These are phyloP conservation scores for Calcarisporium arbuscula DNA, from an alignment of 2,329 filamentous ascomycete species.

Conservation along the genomic window DNA sequence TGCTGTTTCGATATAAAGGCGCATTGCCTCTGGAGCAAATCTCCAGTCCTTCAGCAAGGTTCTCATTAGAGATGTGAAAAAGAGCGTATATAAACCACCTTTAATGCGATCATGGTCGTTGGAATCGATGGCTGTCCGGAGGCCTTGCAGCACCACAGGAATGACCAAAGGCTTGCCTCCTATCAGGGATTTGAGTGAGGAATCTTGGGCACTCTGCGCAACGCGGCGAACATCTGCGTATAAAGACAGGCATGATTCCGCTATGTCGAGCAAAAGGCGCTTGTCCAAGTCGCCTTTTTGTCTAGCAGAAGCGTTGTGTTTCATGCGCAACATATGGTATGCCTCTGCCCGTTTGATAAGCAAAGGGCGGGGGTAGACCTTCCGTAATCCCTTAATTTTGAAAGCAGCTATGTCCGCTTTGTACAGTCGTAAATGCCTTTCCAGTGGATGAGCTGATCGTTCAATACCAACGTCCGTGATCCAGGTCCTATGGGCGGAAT, in stretches of 20 bases:
- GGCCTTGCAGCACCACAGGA: constrained; percentile 71
- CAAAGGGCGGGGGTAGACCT: constrained; percentile 87
- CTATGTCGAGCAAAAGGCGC: constrained; percentile 74
- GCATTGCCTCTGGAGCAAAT: constrained; percentile 84
- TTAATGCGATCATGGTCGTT: constrained; percentile 91
- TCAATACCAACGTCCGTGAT: constrained; percentile 98
- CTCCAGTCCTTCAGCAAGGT: constrained; percentile 90
- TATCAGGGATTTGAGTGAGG: constrained; percentile 84
- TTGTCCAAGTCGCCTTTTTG: constrained; percentile 90
- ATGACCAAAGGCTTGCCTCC: constrained; percentile 86
- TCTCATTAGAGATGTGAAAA: constrained; percentile 83
- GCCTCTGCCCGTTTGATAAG: constrained; percentile 88
- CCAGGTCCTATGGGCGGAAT: constrained; percentile 89
- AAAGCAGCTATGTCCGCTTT: constrained; percentile 84
- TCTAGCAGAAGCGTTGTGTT: constrained; percentile 84
- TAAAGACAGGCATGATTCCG: constrained; percentile 79
- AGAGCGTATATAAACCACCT: constrained; percentile 82
- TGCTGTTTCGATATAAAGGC: constrained; percentile 82
- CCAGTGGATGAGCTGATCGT: constrained; percentile 85
- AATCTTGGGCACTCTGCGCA: constrained; percentile 87
- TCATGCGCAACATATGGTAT: constrained; percentile 88
- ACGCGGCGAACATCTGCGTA: constrained; percentile 96
- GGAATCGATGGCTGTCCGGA: constrained; percentile 70
- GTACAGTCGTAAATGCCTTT: constrained; percentile 78
- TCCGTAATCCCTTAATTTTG: constrained; percentile 87